These are phyloP conservation scores for Candida vaughaniae DNA, from an alignment of 805 yeast genomes.

Conservation along the genomic window DNA sequence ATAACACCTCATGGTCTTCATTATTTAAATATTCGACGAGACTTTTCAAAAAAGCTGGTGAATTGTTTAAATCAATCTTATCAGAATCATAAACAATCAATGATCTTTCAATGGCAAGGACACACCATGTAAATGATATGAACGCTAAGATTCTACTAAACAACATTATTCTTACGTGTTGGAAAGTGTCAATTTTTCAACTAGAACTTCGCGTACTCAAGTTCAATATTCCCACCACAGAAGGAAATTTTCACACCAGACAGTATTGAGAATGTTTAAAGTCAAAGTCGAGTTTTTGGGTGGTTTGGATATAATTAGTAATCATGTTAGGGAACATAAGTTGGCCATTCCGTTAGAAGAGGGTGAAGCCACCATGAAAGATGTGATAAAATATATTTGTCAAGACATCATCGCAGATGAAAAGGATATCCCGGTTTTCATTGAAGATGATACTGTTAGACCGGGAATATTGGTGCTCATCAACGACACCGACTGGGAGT, in stretches of 20 bases:
- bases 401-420: slow-evolving; percentile 55
- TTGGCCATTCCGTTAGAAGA: slow-evolving; percentile 44
- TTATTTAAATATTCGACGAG: slow-evolving; percentile 23
- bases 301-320: slow-evolving; percentile 80
- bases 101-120: slow-evolving; percentile 16
- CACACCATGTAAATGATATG: slow-evolving; percentile 10
- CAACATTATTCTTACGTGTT: slow-evolving; percentile 4
- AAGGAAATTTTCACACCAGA: too few species aligned
- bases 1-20: slow-evolving; percentile 9
- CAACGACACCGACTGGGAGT: slow-evolving; percentile 96
- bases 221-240: too few species aligned
- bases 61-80: slow-evolving; percentile 18
- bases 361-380: slow-evolving; percentile 44
- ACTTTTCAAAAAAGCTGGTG: slow-evolving; percentile 17
- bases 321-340: slow-evolving; percentile 53
- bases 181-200: slow-evolving; percentile 1
- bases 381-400: slow-evolving; percentile 56
- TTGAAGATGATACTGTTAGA: slow-evolving; percentile 78
- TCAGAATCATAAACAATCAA: slow-evolving; percentile 36
- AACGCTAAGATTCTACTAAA: slow-evolving; percentile 10
- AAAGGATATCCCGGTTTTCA: slow-evolving; percentile 68
- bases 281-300: slow-evolving; percentile 55
- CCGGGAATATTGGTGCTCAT: slow-evolving; percentile 92
- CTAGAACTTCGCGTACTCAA: too few species aligned
- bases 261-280: slow-evolving; percentile 20